phyloP scores from a whole-genome alignment of 768 basidiomycete genomes.

The Harrya chromipes region DNA sequence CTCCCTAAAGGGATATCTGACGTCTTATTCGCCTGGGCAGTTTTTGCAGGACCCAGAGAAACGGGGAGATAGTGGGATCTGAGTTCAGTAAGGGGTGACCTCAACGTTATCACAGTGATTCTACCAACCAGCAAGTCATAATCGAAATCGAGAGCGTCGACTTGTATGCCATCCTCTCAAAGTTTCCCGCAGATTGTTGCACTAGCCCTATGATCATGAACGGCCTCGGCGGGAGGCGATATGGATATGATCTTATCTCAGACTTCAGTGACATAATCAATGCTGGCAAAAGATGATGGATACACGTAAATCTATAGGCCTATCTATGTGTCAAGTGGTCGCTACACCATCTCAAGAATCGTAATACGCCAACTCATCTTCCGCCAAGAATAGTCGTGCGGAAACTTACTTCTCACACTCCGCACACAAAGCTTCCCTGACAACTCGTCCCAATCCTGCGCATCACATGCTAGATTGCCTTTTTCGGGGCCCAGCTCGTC shows the following conservation, averaged over 20 bases:
- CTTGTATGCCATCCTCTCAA: too few species aligned
- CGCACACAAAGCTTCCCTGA: slow-evolving; percentile 29
- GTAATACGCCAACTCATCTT: slow-evolving; percentile 21
- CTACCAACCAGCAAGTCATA: too few species aligned
- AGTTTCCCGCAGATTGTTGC: too few species aligned
- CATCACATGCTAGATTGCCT: slow-evolving; percentile 16
- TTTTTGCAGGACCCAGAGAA: background rate
- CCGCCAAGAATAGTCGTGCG: slow-evolving; percentile 24
- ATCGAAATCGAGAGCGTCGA: too few species aligned
- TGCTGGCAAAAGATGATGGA: too few species aligned
- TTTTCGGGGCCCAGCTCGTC: slow-evolving; percentile 13
- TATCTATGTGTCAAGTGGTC: background rate
- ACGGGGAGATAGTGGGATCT: background rate
- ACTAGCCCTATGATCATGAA: too few species aligned
- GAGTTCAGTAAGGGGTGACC: background rate
- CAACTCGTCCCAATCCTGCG: slow-evolving; percentile 33
- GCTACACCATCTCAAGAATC: slow-evolving; percentile 26
- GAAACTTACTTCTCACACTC: slow-evolving; percentile 19
- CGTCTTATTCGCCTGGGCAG: background rate
- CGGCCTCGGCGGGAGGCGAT: too few species aligned
- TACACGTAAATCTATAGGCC: too few species aligned
- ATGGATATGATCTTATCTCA: too few species aligned
- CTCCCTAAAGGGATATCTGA: background rate
- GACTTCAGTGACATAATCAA: too few species aligned
- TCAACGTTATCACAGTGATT: too few species aligned